phyloP scores from a whole-genome alignment of 2,329 filamentous ascomycete genomes.

The Sordariomycetes sp. region DNA sequence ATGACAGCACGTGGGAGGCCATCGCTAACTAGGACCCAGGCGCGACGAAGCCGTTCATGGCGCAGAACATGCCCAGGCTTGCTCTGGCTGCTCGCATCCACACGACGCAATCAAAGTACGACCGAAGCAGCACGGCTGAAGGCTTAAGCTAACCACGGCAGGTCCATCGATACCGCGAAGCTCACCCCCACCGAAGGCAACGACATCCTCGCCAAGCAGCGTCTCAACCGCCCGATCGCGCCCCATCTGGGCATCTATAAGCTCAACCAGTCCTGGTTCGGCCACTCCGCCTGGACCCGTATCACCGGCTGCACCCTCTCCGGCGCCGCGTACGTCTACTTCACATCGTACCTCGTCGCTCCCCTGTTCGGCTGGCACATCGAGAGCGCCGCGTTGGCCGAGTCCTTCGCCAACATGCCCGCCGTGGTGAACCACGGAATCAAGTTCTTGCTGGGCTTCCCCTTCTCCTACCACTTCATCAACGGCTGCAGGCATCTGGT shows the following conservation, averaged over 20 bases:
- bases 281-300: slow-evolving; percentile 64
- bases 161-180: slow-evolving; percentile 46
- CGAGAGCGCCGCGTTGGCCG: slow-evolving; percentile 50
- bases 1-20: neutral
- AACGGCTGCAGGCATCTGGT: slow-evolving; percentile 47
- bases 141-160: slow-evolving; percentile 17
- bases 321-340: slow-evolving; percentile 71
- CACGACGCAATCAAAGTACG: slow-evolving; percentile 38
- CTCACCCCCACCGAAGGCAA: slow-evolving; percentile 43
- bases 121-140: neutral
- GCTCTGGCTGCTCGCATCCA: slow-evolving; percentile 30
- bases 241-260: slow-evolving; percentile 84
- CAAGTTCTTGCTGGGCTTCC: slow-evolving; percentile 49
- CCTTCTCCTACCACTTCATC: slow-evolving; percentile 48
- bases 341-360: slow-evolving; percentile 69
- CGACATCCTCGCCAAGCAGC: slow-evolving; percentile 71
- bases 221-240: slow-evolving; percentile 69
- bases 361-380: slow-evolving; percentile 61
- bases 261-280: slow-evolving; percentile 77
- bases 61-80: slow-evolving; percentile 35
- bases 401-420: slow-evolving; percentile 50
- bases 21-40: slow-evolving; percentile 10
- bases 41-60: slow-evolving; percentile 36
- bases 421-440: slow-evolving; percentile 46
- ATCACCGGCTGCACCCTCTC: slow-evolving; percentile 71